Conservation (phyloP, 352 stramenopile genomes). For the Pilasporangium apinafurcum region DNA sequence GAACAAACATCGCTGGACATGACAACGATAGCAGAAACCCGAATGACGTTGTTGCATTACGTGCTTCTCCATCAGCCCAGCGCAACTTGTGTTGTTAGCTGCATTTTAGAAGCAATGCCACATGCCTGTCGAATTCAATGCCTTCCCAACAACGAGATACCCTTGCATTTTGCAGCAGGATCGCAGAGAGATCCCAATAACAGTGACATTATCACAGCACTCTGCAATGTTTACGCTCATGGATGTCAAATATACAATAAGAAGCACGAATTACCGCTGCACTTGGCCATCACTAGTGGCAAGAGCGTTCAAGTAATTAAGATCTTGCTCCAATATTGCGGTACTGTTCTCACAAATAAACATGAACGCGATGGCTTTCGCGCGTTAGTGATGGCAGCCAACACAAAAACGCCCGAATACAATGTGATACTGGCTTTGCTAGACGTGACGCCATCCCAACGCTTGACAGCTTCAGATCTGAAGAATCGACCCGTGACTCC, state of each 20-base stretch:
- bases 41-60: constrained; percentile 57
- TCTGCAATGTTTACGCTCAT: constrained; percentile 20
- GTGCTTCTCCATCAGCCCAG: constrained; percentile 32
- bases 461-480: neutral
- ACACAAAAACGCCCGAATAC: constrained; percentile 15
- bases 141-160: constrained; percentile 23
- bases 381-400: constrained; percentile 38
- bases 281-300: constrained; percentile 29
- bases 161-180: constrained; percentile 39
- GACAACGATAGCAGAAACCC: constrained; percentile 23
- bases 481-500: constrained; percentile 22
- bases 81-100: constrained; percentile 14
- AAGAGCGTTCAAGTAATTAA: constrained; percentile 12
- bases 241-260: constrained; percentile 39
- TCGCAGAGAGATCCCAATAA: neutral
- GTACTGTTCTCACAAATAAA: constrained; percentile 18
- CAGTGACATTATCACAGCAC: neutral
- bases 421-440: constrained; percentile 28
- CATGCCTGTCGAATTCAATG: constrained; percentile 15
- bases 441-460: constrained; percentile 20
- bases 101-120: constrained; percentile 24
- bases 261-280: constrained; percentile 35
- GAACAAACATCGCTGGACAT: neutral
- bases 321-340: constrained; percentile 23
- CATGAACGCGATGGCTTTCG: constrained; percentile 32